Evolutionary conservation across 768 basidiomycete species (phyloP).

Genomic region (Paxillus ammoniavirescens): DNA sequence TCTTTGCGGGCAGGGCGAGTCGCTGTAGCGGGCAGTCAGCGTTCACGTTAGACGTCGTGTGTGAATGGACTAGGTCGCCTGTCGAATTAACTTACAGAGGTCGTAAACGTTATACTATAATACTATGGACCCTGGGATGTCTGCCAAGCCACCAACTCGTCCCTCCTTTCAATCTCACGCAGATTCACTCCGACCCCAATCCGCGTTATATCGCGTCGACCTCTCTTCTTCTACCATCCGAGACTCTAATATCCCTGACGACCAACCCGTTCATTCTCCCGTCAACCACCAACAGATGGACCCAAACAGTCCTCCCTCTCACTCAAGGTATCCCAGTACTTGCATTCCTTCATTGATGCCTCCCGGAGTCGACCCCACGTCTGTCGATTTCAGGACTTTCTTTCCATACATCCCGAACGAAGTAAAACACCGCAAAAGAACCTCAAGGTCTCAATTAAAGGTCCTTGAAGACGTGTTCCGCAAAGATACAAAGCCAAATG

Average conservation of each 20-base stretch:
- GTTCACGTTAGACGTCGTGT: constrained; percentile 23
- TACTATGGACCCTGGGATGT: constrained; percentile 31
- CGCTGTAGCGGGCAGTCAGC: constrained; percentile 6
- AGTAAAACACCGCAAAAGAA: constrained; percentile 92
- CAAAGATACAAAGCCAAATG: constrained; percentile 90
- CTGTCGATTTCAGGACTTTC: constrained; percentile 80
- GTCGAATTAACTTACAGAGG: constrained; percentile 6
- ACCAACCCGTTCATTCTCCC: constrained; percentile 10
- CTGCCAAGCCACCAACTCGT: constrained; percentile 36
- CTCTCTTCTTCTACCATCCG: constrained; percentile 7
- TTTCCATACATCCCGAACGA: constrained; percentile 89
- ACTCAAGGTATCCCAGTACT: constrained; percentile 35
- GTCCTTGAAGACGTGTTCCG: constrained; percentile 87
- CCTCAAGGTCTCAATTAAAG: constrained; percentile 84
- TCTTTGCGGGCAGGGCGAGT: not conserved
- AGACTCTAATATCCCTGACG: not conserved
- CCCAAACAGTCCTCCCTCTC: constrained; percentile 10
- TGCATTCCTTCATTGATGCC: constrained; percentile 48
- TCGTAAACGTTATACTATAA: constrained; percentile 11
- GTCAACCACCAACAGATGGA: constrained; percentile 25
- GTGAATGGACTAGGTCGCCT: constrained; percentile 19
- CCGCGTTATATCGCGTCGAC: constrained; percentile 24
- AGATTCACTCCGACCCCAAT: constrained; percentile 8
- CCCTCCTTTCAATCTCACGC: constrained; percentile 35
- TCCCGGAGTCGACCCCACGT: constrained; percentile 56